phyloP scores from a whole-genome alignment of 2,329 filamentous ascomycete genomes.

The Phialemoniopsis sp. region DNA sequence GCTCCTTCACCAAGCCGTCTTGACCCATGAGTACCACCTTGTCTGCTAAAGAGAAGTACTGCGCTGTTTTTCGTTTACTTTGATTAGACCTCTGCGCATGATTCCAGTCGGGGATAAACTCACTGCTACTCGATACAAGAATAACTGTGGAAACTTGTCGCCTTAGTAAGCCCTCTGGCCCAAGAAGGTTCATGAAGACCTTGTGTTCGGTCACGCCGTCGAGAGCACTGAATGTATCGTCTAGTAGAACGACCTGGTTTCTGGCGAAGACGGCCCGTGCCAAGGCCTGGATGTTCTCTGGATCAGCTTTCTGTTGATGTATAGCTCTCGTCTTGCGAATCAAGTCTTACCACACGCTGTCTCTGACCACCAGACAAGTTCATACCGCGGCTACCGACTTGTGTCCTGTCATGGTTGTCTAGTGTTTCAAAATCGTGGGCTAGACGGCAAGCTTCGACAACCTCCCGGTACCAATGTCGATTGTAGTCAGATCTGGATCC shows the following conservation, averaged over 20 bases:
- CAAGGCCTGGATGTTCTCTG: conserved; percentile 27
- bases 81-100: no score
- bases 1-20: conserved; percentile 24
- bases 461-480: conserved; percentile 2
- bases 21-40: conserved; percentile 32
- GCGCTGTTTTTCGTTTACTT: conserved; percentile 17
- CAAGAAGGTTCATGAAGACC: conserved; percentile 23
- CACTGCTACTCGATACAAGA: no score
- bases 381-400: conserved; percentile 13
- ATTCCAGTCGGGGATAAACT: no score
- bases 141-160: neutral
- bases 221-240: conserved; percentile 29
- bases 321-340: no score
- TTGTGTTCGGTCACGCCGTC: conserved; percentile 25
- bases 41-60: conserved; percentile 33
- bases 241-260: conserved; percentile 22
- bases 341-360: conserved; percentile 18
- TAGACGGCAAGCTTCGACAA: conserved; percentile 14
- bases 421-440: conserved; percentile 14
- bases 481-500: neutral
- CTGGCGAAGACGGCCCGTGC: conserved; percentile 27
- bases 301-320: no score
- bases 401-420: conserved; percentile 13
- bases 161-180: conserved; percentile 20
- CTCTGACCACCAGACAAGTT: conserved; percentile 22